These are phyloP conservation scores for Amniculicola lignicola DNA, from an alignment of 495 filamentous ascomycete genomes.

Conservation along the genomic window DNA sequence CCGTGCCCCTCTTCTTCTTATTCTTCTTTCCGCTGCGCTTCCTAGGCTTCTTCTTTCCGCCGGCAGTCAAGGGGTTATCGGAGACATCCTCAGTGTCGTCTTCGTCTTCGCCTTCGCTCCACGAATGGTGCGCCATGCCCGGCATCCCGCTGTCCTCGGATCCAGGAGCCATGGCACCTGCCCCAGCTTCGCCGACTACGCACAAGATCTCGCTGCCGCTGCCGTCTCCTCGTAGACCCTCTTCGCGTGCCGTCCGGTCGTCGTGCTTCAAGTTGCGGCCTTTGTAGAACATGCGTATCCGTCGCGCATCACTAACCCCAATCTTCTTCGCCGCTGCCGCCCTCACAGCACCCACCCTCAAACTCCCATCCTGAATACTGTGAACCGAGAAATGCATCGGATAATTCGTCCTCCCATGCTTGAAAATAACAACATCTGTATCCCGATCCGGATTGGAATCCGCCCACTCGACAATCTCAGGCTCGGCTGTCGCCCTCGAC, in stretches of 20 bases:
- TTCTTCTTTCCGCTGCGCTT: constrained; percentile 28
- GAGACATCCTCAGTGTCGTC: constrained; percentile 41
- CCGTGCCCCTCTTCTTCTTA: constrained; percentile 19
- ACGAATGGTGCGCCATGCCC: constrained; percentile 36
- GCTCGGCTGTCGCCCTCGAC: constrained; percentile 36
- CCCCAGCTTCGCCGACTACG: constrained; percentile 52
- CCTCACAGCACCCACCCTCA: constrained; percentile 66
- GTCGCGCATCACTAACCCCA: constrained; percentile 56
- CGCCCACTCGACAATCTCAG: constrained; percentile 34
- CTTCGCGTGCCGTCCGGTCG: constrained; percentile 60
- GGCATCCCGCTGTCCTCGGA: constrained; percentile 16
- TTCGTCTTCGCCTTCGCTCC: constrained; percentile 46
- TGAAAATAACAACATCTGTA: constrained; percentile 76
- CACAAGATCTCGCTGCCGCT: constrained; percentile 73
- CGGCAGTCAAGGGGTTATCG: constrained; percentile 8
- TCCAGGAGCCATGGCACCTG: constrained; percentile 22
- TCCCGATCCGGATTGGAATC: constrained; percentile 43
- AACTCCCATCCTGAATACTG: constrained; percentile 72
- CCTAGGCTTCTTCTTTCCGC: constrained; percentile 27
- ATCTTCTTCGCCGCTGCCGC: constrained; percentile 62
- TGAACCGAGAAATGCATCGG: constrained; percentile 76
- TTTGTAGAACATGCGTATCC: constrained; percentile 77
- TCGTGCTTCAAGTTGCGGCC: constrained; percentile 71
- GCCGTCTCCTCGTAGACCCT: constrained; percentile 60
- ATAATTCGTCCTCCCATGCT: constrained; percentile 67